A percentile compares a stretch with the other conserved stretches of the same genome.
Evolutionary conservation across 2,329 filamentous ascomycete genomes (phyloP).

Genomic region (Fusarium papillatum): DNA sequence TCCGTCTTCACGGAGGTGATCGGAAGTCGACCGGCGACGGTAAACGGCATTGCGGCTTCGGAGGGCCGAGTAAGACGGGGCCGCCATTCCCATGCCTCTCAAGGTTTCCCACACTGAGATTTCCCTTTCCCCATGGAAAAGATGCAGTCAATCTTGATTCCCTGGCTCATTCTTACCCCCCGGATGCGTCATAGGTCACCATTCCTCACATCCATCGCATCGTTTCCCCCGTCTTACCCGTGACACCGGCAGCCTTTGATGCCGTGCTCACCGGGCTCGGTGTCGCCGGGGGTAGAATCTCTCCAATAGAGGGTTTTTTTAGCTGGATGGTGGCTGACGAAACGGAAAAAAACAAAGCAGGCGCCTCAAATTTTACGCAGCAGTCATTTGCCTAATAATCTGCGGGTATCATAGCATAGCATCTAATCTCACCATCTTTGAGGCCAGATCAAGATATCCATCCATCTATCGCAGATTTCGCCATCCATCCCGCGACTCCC

Average conservation of each 20-base stretch:
- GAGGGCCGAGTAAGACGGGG: conserved; percentile 13
- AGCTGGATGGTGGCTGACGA: conserved; percentile 20
- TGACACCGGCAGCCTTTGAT: neutral
- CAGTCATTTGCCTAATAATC: neutral
- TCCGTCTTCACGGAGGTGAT: conserved; percentile 14
- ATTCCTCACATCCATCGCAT: neutral
- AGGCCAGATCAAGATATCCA: neutral
- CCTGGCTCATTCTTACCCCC: neutral
- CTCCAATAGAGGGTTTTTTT: neutral
- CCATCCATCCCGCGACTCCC: conserved; percentile 5
- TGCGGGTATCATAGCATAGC: neutral
- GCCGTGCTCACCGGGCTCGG: neutral
- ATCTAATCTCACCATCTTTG: neutral
- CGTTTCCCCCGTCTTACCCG: conserved; percentile 1
- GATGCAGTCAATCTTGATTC: neutral
- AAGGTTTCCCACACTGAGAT: neutral
- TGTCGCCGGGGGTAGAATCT: neutral
- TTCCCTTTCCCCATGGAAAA: neutral
- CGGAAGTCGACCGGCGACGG: conserved; percentile 14
- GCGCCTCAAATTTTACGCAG: conserved; percentile 6
- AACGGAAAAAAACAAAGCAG: conserved; percentile 6
- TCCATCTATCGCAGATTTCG: neutral
- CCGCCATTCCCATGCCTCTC: neutral
- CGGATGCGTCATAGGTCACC: neutral
- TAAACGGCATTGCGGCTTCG: conserved; percentile 10